phyloP scores from a whole-genome alignment of 2,329 filamentous ascomycete genomes.

The Zasmidium angulare region DNA sequence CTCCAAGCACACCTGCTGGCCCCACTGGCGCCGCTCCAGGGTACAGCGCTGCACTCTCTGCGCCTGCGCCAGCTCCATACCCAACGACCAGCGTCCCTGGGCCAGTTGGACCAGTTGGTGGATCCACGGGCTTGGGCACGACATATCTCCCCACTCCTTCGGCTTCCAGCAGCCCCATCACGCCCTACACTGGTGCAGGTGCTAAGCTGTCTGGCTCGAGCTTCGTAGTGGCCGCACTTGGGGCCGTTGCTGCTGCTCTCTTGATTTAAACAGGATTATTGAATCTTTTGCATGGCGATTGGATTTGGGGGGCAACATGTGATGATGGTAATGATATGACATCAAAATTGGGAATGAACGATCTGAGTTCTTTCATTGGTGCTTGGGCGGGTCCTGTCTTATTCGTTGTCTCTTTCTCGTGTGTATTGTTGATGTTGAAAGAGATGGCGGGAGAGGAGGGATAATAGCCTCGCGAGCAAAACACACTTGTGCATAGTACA shows the following conservation, averaged over 20 bases:
- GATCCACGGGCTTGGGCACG: slow-evolving; percentile 7
- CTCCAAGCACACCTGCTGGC: slow-evolving; percentile 9
- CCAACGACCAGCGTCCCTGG: slow-evolving; percentile 11
- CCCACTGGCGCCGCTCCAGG: background rate
- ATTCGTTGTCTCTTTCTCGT: too few species aligned
- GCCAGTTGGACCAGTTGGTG: slow-evolving; percentile 12
- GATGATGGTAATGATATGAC: background rate
- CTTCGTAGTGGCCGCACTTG: background rate
- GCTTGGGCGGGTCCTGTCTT: too few species aligned
- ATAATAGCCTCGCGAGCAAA: too few species aligned
- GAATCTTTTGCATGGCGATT: background rate
- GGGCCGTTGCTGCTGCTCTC: background rate
- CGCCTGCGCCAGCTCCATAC: slow-evolving; percentile 14
- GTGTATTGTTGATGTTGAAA: too few species aligned
- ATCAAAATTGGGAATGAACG: background rate
- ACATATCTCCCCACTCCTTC: background rate
- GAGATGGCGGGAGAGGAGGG: too few species aligned
- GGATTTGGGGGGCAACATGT: background rate
- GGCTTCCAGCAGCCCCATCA: background rate
- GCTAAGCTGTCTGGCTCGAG: slow-evolving; percentile 1
- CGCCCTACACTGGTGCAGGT: slow-evolving; percentile 2
- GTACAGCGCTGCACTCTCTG: slow-evolving; percentile 1
- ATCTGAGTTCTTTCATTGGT: too few species aligned
- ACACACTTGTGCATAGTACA: too few species aligned
- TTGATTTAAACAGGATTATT: background rate